phyloP scores from a whole-genome alignment of 164 flowering plant species.

The Buxus sempervirens region DNA sequence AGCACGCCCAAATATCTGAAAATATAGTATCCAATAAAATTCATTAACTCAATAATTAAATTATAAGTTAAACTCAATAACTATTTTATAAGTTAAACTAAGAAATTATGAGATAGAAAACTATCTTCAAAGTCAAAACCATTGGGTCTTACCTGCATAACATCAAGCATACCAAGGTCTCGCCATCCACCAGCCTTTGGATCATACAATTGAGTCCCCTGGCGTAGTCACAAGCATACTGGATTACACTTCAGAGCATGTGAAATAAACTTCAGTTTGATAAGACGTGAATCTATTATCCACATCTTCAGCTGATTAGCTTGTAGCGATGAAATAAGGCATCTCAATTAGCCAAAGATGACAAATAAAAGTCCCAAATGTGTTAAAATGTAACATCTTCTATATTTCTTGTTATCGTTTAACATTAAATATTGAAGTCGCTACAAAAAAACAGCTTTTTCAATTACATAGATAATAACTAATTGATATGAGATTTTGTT shows the following conservation, averaged over 20 bases:
- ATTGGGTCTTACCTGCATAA: conserved; percentile 77
- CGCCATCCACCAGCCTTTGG: conserved; percentile 99
- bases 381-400: not conserved
- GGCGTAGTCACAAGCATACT: conserved; percentile 18
- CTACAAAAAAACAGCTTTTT: not conserved
- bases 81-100: not conserved
- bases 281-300: not conserved
- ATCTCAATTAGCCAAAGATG: not conserved
- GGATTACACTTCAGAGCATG: not conserved
- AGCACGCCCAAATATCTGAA: conserved; percentile 97
- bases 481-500: not conserved
- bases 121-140: not conserved
- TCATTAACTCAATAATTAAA: not conserved
- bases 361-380: not conserved
- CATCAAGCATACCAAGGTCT: conserved; percentile 99
- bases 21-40: not conserved
- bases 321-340: not conserved
- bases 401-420: no score
- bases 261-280: not conserved
- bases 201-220: conserved; percentile 99
- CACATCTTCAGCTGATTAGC: not conserved
- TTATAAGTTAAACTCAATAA: not conserved
- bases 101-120: not conserved
- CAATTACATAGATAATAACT: not conserved
- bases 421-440: not conserved